phyloP scores from a whole-genome alignment of 441 rosid genomes.

The Adansonia madagascariensis region DNA sequence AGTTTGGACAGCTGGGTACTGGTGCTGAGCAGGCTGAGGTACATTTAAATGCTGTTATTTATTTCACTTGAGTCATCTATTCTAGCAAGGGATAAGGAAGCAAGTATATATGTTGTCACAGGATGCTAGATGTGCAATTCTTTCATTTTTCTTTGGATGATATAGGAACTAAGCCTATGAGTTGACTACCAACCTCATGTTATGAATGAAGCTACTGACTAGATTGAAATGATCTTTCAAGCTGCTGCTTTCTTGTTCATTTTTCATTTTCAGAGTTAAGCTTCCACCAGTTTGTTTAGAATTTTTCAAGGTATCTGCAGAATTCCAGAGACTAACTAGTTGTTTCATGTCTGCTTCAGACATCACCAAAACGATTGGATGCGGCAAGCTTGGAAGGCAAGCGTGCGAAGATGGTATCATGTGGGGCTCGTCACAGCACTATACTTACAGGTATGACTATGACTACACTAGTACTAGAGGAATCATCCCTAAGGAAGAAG shows the following conservation, averaged over 20 bases:
- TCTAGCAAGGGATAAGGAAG: neutral
- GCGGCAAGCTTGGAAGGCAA: slow-evolving; percentile 52
- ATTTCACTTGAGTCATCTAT: neutral
- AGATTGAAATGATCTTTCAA: neutral
- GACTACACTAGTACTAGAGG: neutral
- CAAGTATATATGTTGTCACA: too few relatives aligned
- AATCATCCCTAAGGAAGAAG: too few relatives aligned
- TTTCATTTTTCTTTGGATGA: neutral
- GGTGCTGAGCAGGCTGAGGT: slow-evolving; percentile 75
- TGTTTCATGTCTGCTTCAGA: slow-evolving; percentile 38
- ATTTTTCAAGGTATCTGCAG: neutral
- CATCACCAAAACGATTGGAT: slow-evolving; percentile 60
- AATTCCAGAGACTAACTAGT: neutral
- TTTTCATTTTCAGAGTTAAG: neutral
- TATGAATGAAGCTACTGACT: neutral
- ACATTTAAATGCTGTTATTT: slow-evolving; percentile 2
- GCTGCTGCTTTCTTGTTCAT: neutral
- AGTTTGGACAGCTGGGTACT: slow-evolving; percentile 80
- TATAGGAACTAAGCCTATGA: neutral
- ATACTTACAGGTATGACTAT: slow-evolving; percentile 60
- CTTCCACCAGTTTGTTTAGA: too few relatives aligned
- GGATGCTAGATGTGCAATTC: too few relatives aligned
- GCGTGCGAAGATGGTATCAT: slow-evolving; percentile 54
- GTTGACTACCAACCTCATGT: neutral
- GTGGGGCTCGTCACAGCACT: slow-evolving; percentile 76